phyloP scores from a whole-genome alignment of 192 early-diverging fungal genomes.

The Dimargaris cristalligena region DNA sequence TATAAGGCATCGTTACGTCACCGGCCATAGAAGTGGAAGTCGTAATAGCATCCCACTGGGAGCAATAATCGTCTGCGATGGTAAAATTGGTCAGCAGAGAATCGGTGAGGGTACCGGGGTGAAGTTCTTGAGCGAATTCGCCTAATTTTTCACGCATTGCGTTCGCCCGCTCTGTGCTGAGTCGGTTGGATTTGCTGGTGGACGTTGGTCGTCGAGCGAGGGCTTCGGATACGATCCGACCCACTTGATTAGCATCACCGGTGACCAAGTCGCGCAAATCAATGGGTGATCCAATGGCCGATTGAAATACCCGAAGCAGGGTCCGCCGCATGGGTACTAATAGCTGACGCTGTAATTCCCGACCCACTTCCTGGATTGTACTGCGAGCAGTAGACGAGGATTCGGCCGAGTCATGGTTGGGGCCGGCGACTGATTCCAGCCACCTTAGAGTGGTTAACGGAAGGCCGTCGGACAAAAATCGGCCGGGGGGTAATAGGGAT shows the following conservation, averaged over 20 bases:
- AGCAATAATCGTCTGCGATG: too few species aligned
- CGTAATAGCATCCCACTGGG: too few species aligned
- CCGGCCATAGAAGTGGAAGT: too few species aligned
- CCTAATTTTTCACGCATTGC: background rate
- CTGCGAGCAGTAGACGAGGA: background rate
- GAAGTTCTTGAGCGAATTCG: background rate
- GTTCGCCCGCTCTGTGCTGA: background rate
- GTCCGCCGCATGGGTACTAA: conserved; percentile 4
- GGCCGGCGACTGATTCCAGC: background rate
- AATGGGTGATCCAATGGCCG: background rate
- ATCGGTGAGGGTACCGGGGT: background rate
- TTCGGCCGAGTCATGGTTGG: background rate
- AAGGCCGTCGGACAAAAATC: background rate
- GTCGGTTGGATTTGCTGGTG: background rate
- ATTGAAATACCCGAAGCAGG: background rate
- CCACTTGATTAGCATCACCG: background rate
- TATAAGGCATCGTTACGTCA: too few species aligned
- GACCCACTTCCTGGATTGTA: background rate
- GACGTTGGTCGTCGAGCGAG: background rate
- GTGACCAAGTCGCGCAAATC: background rate
- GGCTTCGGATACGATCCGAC: background rate
- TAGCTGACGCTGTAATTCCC: conserved; percentile 5
- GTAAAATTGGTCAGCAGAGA: background rate
- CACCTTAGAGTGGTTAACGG: background rate
- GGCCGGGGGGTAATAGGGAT: background rate